Evolutionary conservation across 176 grass and related monocot genomes (phyloP).

Genomic region (Aegilops longissima): DNA sequence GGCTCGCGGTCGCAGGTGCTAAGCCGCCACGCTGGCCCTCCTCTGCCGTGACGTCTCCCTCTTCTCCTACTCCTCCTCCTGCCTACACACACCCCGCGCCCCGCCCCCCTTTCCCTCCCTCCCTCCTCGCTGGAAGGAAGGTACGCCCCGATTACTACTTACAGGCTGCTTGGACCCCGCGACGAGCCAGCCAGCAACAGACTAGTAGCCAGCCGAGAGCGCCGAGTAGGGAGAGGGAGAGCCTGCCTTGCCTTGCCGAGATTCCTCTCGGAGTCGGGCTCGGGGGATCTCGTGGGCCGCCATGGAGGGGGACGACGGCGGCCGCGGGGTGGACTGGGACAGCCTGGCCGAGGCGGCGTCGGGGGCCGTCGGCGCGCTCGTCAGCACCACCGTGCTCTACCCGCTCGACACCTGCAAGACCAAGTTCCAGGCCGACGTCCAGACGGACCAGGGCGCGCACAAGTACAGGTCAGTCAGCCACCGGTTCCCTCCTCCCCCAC

Average conservation of each 20-base stretch:
- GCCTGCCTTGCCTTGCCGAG: not conserved
- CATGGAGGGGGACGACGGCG: conserved; percentile 34
- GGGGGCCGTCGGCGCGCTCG: conserved; percentile 83
- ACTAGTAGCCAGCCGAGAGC: not conserved
- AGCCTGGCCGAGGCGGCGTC: conserved; percentile 93
- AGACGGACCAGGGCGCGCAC: conserved; percentile 48
- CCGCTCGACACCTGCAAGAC: conserved; percentile 99
- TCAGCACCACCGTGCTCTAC: conserved; percentile 91
- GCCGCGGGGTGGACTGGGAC: conserved; percentile 77
- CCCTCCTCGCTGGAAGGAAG: not conserved
- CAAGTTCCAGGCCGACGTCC: conserved; percentile 94
- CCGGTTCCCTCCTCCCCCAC: too few relatives aligned
- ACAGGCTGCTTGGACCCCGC: not conserved
- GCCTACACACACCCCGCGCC: not conserved
- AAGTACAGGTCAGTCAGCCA: conserved; percentile 67
- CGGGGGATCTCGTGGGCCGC: not conserved
- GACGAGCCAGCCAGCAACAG: not conserved
- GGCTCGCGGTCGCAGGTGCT: not conserved
- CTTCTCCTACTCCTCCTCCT: not conserved
- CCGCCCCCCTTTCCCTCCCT: not conserved
- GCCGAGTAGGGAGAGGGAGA: not conserved
- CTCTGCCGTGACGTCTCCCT: not conserved
- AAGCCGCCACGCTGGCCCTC: not conserved
- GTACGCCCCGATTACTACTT: not conserved
- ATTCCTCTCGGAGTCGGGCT: not conserved